Percentiles rank a stretch among this genome's conserved stretches.
Evolutionary conservation across 2,329 filamentous ascomycete species (phyloP).

Genomic region (Alternaria angustiovoidea): DNA sequence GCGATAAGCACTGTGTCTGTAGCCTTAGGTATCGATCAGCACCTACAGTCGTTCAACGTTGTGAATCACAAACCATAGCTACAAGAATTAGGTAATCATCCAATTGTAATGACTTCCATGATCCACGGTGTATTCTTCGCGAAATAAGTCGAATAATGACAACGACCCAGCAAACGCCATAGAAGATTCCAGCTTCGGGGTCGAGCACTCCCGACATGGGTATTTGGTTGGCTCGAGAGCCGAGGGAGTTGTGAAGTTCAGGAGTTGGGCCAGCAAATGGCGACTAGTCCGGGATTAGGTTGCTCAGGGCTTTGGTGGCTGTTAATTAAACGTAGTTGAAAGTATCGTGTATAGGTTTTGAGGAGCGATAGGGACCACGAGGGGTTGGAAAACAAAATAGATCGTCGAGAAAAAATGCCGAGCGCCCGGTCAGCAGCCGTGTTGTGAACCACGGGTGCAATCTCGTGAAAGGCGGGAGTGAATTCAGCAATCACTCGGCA

Average conservation of each 20-base stretch:
- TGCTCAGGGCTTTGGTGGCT: slow-evolving; percentile 10
- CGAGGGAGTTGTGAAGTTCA: slow-evolving; percentile 12
- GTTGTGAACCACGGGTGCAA: slow-evolving; percentile 6
- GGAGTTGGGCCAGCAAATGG: neutral
- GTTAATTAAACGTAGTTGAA: neutral
- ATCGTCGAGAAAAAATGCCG: slow-evolving; percentile 7
- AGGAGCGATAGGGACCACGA: slow-evolving; percentile 7
- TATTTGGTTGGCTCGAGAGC: slow-evolving; percentile 9
- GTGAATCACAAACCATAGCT: slow-evolving; percentile 40
- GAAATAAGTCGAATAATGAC: slow-evolving; percentile 41
- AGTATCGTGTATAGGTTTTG: slow-evolving; percentile 12
- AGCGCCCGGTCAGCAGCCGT: slow-evolving; percentile 7
- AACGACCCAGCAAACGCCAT: slow-evolving; percentile 45
- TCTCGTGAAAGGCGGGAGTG: neutral
- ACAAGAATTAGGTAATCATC: slow-evolving; percentile 49
- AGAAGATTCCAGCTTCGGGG: slow-evolving; percentile 47
- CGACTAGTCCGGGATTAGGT: neutral
- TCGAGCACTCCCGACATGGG: slow-evolving; percentile 39
- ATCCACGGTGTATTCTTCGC: slow-evolving; percentile 39
- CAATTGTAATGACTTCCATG: slow-evolving; percentile 43
- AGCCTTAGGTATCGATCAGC: slow-evolving; percentile 26
- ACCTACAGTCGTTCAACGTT: neutral
- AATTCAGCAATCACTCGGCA: slow-evolving; percentile 11
- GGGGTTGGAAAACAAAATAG: slow-evolving; percentile 6
- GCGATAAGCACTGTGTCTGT: slow-evolving; percentile 47